Evolutionary conservation across 495 filamentous ascomycete genomes (phyloP), one percentile per base, ranked within the genome.

Genomic region (Neurospora intermedia): DNA sequence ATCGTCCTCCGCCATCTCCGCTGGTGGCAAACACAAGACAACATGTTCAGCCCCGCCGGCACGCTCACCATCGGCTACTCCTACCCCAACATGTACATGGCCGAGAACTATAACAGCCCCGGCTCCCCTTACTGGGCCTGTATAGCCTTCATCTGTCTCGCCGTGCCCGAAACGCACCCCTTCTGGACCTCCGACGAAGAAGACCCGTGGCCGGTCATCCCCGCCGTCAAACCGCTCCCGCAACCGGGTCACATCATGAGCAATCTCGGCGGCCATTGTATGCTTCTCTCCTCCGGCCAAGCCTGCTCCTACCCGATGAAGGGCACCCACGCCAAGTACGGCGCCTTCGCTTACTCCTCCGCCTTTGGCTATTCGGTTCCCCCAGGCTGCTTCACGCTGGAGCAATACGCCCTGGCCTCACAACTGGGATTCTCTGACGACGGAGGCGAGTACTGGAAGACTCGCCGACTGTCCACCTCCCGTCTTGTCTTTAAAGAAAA

Each of bases 41-140:
- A 91, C 76, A 93, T 94, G 43, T 93, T 92, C 86, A 89, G 88
- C 70, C 83, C 88, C 5, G 89, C 90, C 70, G 92, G 91, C 20
- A 93, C 91, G 20, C 81, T 93, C 69, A 92, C 88, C 16, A 89
- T 94, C 54, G 92, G 92, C 72, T 94, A 93, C 77, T 89, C 87
- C 0, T 94, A 93, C 76, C 89, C 90, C 8, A 94, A 93, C 78
- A 92, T 91, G 87, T 93, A 91, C 77, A 85, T 87, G 84, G 83
- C 90, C 4, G 91, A 94, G 83, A 93, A 93, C 78, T 94, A 94
- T 82, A 94, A 94, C 82, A 91, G 89, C 11, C 91, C 92, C 0
- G 91, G 84, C 8, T 85, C 83, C 23, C 83, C 84, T 73, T 93
- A 93, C 80, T 94, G 91, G 92, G 90, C 89, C 66, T 92, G 92